Evolutionary conservation across 805 yeast species (phyloP).

Genomic region (Metschnikowia peoriensis): DNA sequence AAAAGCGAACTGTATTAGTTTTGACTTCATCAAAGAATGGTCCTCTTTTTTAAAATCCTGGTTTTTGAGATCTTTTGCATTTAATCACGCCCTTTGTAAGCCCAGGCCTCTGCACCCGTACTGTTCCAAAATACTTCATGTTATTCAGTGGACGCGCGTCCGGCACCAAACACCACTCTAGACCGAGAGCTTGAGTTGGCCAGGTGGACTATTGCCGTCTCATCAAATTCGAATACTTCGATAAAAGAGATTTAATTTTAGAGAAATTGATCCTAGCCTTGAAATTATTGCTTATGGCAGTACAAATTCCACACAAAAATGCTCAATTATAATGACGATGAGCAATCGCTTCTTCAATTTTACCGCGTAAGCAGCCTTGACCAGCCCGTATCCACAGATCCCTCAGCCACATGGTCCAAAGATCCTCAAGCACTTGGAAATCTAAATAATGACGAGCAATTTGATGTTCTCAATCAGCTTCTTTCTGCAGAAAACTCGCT

Average conservation of each 20-base stretch:
- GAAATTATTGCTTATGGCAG: background rate
- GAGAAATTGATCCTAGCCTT: background rate
- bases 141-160: background rate
- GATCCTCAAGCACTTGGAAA: slow-evolving; percentile 19
- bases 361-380: slow-evolving; percentile 28
- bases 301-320: slow-evolving; percentile 10
- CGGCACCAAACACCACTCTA: background rate
- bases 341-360: slow-evolving; percentile 27
- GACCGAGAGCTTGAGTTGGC: too few species aligned
- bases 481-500: slow-evolving; percentile 18
- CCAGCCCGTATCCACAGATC: slow-evolving; percentile 21
- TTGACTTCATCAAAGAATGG: too few species aligned
- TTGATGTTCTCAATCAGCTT: slow-evolving; percentile 28
- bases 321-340: slow-evolving; percentile 34
- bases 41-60: too few species aligned
- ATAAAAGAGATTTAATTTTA: too few species aligned
- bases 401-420: slow-evolving; percentile 8
- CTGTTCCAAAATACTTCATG: background rate
- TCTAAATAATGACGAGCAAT: slow-evolving; percentile 30
- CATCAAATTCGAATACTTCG: too few species aligned
- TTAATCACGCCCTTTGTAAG: background rate
- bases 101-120: too few species aligned
- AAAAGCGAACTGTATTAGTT: too few species aligned
- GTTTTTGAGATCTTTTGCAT: background rate
- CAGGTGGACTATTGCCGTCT: too few species aligned